These are phyloP conservation scores for Scedosporium apiospermum DNA, from an alignment of 2,329 filamentous ascomycete species.

Conservation along the genomic window DNA sequence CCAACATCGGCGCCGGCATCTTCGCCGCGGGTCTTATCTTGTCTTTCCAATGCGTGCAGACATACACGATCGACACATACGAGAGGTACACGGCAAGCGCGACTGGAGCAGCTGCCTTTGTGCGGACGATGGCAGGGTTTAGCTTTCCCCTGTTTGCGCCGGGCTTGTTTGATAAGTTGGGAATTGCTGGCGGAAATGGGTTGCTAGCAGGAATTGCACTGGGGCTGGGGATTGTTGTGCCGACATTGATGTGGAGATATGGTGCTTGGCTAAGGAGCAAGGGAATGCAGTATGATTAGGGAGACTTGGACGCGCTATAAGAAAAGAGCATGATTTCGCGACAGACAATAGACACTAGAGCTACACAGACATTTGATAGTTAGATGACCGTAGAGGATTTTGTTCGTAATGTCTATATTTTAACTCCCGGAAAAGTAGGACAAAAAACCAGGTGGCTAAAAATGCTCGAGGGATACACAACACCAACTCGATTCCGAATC, in stretches of 20 bases:
- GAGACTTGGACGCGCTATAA: too few species aligned
- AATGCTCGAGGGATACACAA: too few species aligned
- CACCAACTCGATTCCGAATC: too few species aligned
- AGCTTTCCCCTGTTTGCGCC: constrained; percentile 49
- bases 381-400: too few species aligned
- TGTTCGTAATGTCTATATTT: too few species aligned
- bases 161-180: constrained; percentile 25
- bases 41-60: constrained; percentile 47
- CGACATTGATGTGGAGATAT: constrained; percentile 13
- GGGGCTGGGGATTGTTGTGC: constrained; percentile 10
- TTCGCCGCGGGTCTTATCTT: constrained; percentile 42
- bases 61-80: constrained; percentile 47
- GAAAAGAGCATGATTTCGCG: too few species aligned
- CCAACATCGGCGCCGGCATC: constrained; percentile 44
- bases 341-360: too few species aligned
- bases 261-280: constrained; percentile 12
- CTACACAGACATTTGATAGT: too few species aligned
- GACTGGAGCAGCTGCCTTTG: constrained; percentile 43
- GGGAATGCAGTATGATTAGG: constrained; percentile 10
- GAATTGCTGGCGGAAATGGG: constrained; percentile 35
- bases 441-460: too few species aligned
- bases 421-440: too few species aligned
- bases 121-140: constrained; percentile 46
- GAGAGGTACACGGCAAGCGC: constrained; percentile 25
- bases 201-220: constrained; percentile 20